These are phyloP conservation scores for Patellifolia procumbens DNA, from an alignment of 179 eudicot species.

Conservation along the genomic window DNA sequence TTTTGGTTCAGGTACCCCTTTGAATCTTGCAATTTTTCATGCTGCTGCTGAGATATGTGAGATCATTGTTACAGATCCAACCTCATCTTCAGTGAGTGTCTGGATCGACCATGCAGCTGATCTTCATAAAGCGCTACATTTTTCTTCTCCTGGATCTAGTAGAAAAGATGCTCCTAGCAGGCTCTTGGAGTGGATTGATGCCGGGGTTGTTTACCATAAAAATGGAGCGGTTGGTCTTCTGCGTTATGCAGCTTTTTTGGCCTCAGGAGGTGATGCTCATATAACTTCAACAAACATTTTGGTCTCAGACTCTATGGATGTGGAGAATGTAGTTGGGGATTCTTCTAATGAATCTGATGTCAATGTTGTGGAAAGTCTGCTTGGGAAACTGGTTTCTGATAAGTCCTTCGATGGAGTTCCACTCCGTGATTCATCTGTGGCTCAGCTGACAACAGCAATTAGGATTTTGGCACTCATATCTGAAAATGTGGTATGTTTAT, in stretches of 20 bases:
- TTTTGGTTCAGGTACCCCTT: slow-evolving; percentile 64
- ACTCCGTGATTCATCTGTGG: slow-evolving; percentile 91
- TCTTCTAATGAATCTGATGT: slow-evolving; percentile 63
- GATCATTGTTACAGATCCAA: slow-evolving; percentile 82
- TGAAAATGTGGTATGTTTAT: slow-evolving; percentile 73
- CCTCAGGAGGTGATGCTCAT: slow-evolving; percentile 97
- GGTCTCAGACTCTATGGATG: slow-evolving; percentile 79
- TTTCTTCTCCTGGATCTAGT: slow-evolving; percentile 93
- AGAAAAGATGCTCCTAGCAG: slow-evolving; percentile 96
- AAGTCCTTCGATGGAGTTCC: slow-evolving; percentile 74
- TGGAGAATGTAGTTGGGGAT: slow-evolving; percentile 75
- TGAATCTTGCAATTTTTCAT: slow-evolving; percentile 92
- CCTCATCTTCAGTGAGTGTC: slow-evolving; percentile 73
- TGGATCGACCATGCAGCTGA: slow-evolving; percentile 92
- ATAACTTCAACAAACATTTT: slow-evolving; percentile 76
- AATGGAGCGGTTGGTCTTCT: slow-evolving; percentile 90
- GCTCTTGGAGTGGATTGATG: slow-evolving; percentile 98
- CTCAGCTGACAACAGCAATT: slow-evolving; percentile 89
- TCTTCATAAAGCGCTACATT: slow-evolving; percentile 79
- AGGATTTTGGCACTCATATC: slow-evolving; percentile 87
- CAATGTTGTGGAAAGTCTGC: slow-evolving; percentile 77
- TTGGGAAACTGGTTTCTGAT: slow-evolving; percentile 86
- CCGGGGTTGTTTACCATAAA: slow-evolving; percentile 83
- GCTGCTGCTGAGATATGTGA: slow-evolving; percentile 95
- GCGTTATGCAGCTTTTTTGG: slow-evolving; percentile 85